Evolutionary conservation across 1,284 basidiomycete species (phyloP).

Genomic region (Naganishia albida): DNA sequence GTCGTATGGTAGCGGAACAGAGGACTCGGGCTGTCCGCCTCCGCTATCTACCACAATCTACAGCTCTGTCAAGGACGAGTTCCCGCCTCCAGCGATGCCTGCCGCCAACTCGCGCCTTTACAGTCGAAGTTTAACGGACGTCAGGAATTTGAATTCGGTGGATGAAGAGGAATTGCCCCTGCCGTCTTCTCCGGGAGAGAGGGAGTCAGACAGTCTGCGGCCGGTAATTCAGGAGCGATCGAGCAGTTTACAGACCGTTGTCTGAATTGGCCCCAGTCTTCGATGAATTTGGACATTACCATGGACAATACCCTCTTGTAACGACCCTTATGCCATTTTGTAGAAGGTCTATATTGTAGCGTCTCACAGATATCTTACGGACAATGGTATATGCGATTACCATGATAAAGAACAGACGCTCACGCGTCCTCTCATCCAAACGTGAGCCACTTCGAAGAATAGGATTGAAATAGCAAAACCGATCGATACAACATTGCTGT

Average conservation of each 20-base stretch:
- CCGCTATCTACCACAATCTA: background rate
- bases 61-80: conserved; percentile 4
- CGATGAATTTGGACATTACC: background rate
- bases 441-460: background rate
- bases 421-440: background rate
- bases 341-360: conserved; percentile 3
- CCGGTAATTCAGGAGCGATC: conserved; percentile 5
- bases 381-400: background rate
- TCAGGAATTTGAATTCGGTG: conserved; percentile 15
- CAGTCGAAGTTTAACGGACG: conserved; percentile 6
- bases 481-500: too few species aligned
- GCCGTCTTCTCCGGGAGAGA: background rate
- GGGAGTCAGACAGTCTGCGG: background rate
- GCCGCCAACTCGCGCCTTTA: background rate
- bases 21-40: background rate
- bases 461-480: too few species aligned
- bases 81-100: conserved; percentile 8
- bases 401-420: background rate
- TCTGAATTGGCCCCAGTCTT: background rate
- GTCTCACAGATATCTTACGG: background rate
- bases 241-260: conserved; percentile 13
- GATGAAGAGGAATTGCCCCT: conserved; percentile 19
- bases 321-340: conserved; percentile 2
- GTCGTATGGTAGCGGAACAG: background rate
- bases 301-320: background rate